Evolutionary conservation across 2,329 filamentous ascomycete genomes (phyloP), one percentile per base, ranked within the genome.

Genomic region (Penicillium sp.): DNA sequence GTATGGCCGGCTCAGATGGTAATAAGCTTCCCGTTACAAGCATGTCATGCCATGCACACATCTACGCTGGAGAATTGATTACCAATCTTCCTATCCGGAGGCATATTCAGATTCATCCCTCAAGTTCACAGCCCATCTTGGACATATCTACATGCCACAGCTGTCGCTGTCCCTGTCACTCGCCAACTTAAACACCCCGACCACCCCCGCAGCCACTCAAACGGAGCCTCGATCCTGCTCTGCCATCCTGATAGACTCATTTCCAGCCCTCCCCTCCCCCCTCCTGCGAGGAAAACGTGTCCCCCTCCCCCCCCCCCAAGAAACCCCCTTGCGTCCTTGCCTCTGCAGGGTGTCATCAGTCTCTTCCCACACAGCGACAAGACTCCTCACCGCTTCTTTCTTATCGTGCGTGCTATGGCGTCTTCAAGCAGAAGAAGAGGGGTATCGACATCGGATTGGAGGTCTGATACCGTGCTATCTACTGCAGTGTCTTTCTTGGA

Each of bases 301-400:
- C 30, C 43, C 45, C 58, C 40, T 42, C 38, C 26, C 52, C 3
- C 35, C 35, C 5, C 13, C 13, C 30, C 1, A 11, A 11, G 30
- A 33, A 33, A 22, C 55, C 62, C 62, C 65, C 66, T 67, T 66
- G 65, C 65, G 58, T 64, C 65, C 43, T 61, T 35, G 25, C 6
- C n/a, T 65, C 59, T 64, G 66, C 62, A 55, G 52, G 67, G 60
- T 60, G 63, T 55, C 66, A 69, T 68, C 65, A 65, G 58, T 45
- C 54, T 14, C 14, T 46, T 55, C 42, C 43, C 28, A 35, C 56
- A 48, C 40, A 52, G 48, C 19, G 22, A 3, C 25, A 48, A 28
- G 25, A 38, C 48, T 55, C 57, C 59, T 64, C 67, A 69, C 67
- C 67, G 67, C 67, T 69, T 51, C 58, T 64, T 69, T 60, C 26